These are phyloP conservation scores for Aquilaria agallochum DNA, from an alignment of 441 rosid species.

Conservation along the genomic window DNA sequence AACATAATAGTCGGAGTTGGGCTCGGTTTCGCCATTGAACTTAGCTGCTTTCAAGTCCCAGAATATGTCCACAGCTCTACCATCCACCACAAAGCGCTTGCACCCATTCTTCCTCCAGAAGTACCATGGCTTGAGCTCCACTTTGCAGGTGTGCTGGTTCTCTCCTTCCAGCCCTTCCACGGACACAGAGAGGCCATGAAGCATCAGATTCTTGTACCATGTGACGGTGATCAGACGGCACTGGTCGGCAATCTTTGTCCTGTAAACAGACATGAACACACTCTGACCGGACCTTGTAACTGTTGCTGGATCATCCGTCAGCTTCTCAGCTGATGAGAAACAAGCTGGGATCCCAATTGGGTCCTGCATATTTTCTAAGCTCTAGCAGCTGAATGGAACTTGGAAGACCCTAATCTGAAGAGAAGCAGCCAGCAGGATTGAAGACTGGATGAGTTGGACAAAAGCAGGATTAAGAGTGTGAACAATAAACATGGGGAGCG, in stretches of 20 bases:
- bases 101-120: conserved; percentile 92
- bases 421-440: conserved; percentile 11
- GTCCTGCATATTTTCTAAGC: conserved; percentile 42
- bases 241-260: conserved; percentile 57
- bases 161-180: conserved; percentile 47
- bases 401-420: conserved; percentile 3
- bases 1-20: conserved; percentile 66
- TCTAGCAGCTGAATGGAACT: not conserved
- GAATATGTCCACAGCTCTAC: conserved; percentile 47
- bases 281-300: conserved; percentile 65
- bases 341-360: conserved; percentile 61
- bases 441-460: conserved; percentile 19
- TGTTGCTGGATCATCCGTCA: conserved; percentile 39
- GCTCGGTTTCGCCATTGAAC: conserved; percentile 69
- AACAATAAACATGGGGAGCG: conserved; percentile 7
- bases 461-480: conserved; percentile 15
- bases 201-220: conserved; percentile 81
- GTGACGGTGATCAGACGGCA: conserved; percentile 54
- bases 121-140: conserved; percentile 85
- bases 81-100: conserved; percentile 56
- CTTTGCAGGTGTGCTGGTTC: conserved; percentile 49
- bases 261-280: conserved; percentile 53
- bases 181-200: conserved; percentile 74
- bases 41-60: conserved; percentile 76
- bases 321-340: conserved; percentile 48